These are phyloP conservation scores for Nakazawaea wyomingensis DNA, from an alignment of 805 yeast genomes.

Conservation along the genomic window DNA sequence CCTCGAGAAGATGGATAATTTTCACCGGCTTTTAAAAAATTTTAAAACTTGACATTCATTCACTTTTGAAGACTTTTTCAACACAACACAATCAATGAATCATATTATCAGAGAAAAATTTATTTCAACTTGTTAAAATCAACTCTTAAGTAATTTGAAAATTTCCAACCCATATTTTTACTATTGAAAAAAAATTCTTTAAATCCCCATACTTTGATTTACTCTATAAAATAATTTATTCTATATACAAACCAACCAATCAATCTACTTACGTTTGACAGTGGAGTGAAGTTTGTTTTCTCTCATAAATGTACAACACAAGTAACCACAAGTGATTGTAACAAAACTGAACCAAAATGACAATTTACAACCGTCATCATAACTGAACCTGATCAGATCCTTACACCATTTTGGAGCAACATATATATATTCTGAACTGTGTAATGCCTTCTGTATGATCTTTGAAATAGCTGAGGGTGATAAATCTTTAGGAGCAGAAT, in stretches of 20 bases:
- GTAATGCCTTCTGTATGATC: constrained; percentile 10
- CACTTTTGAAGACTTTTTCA: too few relatives aligned
- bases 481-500: background rate
- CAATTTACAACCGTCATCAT: constrained; percentile 9
- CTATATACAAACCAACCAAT: background rate
- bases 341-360: constrained; percentile 13
- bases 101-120: too few relatives aligned
- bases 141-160: too few relatives aligned
- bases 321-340: constrained; percentile 8
- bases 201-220: too few relatives aligned
- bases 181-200: too few relatives aligned
- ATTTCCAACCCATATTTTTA: too few relatives aligned
- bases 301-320: constrained; percentile 9
- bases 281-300: constrained; percentile 13
- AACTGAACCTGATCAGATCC: constrained; percentile 11
- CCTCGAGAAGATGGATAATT: too few relatives aligned
- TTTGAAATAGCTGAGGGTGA: background rate
- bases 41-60: too few relatives aligned
- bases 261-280: constrained; percentile 8
- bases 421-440: constrained; percentile 6
- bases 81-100: too few relatives aligned
- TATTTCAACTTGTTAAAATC: too few relatives aligned
- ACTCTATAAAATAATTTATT: too few relatives aligned
- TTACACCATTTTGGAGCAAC: constrained; percentile 13
- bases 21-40: too few relatives aligned